A percentile compares a stretch with the other conserved stretches of the same genome.
These are phyloP conservation scores for Yamadazyma pseudoaaseri DNA, from an alignment of 1,139 yeast species.

Conservation along the genomic window DNA sequence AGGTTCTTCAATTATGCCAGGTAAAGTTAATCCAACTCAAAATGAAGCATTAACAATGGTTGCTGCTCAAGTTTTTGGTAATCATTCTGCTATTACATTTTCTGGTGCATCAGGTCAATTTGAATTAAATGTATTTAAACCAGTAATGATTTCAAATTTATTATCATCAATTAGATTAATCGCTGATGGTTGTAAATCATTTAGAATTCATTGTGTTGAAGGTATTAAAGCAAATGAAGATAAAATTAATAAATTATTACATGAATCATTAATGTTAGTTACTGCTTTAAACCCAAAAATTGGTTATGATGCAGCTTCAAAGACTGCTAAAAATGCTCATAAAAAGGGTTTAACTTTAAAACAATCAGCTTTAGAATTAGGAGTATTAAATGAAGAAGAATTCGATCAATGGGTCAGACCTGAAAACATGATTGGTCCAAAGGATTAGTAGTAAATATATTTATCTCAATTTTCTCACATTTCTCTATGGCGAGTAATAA, in stretches of 20 bases:
- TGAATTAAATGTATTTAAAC: slow-evolving; percentile 97
- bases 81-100: slow-evolving; percentile 90
- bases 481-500: background rate
- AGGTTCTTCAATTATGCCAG: slow-evolving; percentile 99
- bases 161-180: slow-evolving; percentile 82
- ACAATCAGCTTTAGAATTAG: slow-evolving; percentile 89
- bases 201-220: slow-evolving; percentile 91
- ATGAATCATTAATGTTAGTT: slow-evolving; percentile 95
- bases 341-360: slow-evolving; percentile 95
- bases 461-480: background rate
- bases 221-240: slow-evolving; percentile 89
- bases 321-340: slow-evolving; percentile 98
- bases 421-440: slow-evolving; percentile 97
- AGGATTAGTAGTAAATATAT: slow-evolving; percentile 26
- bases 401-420: slow-evolving; percentile 98
- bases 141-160: slow-evolving; percentile 88
- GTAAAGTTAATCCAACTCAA: slow-evolving; percentile 98
- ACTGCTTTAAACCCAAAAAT: slow-evolving; percentile 98
- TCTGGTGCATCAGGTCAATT: slow-evolving; percentile 99
- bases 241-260: slow-evolving; percentile 81
- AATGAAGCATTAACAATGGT: slow-evolving; percentile 99
- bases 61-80: slow-evolving; percentile 96
- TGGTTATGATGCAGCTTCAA: slow-evolving; percentile 95
- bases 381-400: slow-evolving; percentile 76
- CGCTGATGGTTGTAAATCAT: slow-evolving; percentile 86